phyloP scores from a whole-genome alignment of 352 stramenopile species.

The Pythium dissimile region DNA sequence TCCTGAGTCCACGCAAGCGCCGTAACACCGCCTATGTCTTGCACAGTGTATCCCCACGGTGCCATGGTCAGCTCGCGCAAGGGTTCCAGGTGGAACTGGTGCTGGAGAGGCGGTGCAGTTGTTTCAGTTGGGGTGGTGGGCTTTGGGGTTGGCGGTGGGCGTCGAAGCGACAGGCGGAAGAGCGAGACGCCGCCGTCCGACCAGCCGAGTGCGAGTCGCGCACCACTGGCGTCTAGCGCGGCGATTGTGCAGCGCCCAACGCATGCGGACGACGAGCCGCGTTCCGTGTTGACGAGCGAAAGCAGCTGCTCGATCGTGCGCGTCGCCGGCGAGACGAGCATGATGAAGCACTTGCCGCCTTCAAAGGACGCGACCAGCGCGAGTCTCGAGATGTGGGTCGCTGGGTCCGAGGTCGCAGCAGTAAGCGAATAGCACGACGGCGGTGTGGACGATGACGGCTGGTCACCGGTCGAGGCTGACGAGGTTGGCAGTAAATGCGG shows the following conservation, averaged over 20 bases:
- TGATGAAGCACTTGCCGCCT: constrained; percentile 79
- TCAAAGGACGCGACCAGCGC: constrained; percentile 69
- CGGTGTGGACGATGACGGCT: not conserved
- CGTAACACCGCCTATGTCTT: constrained; percentile 58
- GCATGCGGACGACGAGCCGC: constrained; percentile 18
- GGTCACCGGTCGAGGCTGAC: constrained; percentile 2
- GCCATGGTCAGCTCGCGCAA: constrained; percentile 59
- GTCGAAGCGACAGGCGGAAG: constrained; percentile 47
- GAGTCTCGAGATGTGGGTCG: constrained; percentile 28
- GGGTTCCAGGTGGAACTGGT: constrained; percentile 42
- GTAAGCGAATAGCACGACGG: constrained; percentile 57
- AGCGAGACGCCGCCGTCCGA: constrained; percentile 67
- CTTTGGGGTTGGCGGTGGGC: not conserved
- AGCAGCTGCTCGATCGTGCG: constrained; percentile 72
- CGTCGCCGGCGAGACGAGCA: constrained; percentile 49
- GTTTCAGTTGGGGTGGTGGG: not conserved
- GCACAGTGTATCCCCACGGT: constrained; percentile 54
- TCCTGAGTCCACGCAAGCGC: constrained; percentile 68
- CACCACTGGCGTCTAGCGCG: constrained; percentile 42
- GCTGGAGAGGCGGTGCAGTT: not conserved
- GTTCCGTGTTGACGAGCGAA: constrained; percentile 69
- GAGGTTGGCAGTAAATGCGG: constrained; percentile 33
- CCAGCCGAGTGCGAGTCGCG: constrained; percentile 64
- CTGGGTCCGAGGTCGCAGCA: constrained; percentile 38
- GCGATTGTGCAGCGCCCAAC: constrained; percentile 46